Evolutionary conservation across 257 asterid species (phyloP).

Genomic region (Jacaranda copaia): DNA sequence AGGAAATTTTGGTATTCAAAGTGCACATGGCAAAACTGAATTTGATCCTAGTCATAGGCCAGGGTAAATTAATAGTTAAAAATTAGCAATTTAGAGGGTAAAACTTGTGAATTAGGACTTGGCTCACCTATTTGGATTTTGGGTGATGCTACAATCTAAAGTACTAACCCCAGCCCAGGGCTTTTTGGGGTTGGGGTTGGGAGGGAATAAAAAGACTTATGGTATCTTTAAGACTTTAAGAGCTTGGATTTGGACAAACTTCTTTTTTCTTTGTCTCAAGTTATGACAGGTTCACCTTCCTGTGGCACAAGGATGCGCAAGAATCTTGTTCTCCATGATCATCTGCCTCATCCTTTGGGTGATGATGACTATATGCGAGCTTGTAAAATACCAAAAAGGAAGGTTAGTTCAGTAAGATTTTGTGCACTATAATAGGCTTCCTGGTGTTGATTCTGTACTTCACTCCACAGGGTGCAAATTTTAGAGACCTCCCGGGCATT

Average conservation of each 20-base stretch:
- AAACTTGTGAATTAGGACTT: neutral
- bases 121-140: too few relatives aligned
- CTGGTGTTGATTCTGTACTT: conserved; percentile 37
- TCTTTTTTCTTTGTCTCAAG: conserved; percentile 32
- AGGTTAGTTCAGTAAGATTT: conserved; percentile 46
- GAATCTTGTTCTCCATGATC: conserved; percentile 47
- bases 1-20: too few relatives aligned
- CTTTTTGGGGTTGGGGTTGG: neutral
- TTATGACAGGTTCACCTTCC: conserved; percentile 51
- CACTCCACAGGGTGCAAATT: conserved; percentile 56
- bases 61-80: conserved; percentile 40
- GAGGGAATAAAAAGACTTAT: conserved; percentile 5
- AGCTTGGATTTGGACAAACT: conserved; percentile 25
- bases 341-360: conserved; percentile 48
- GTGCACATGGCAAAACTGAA: too few relatives aligned
- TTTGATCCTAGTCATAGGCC: conserved; percentile 45
- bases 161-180: neutral
- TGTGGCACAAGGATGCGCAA: conserved; percentile 23
- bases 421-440: conserved; percentile 18
- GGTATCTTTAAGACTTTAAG: neutral
- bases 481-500: conserved; percentile 60
- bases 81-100: neutral
- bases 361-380: conserved; percentile 54
- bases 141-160: neutral
- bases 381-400: conserved; percentile 50